These are phyloP conservation scores for Cunninghamia lanceolata DNA, from an alignment of 75 land plant species.

Conservation along the genomic window DNA sequence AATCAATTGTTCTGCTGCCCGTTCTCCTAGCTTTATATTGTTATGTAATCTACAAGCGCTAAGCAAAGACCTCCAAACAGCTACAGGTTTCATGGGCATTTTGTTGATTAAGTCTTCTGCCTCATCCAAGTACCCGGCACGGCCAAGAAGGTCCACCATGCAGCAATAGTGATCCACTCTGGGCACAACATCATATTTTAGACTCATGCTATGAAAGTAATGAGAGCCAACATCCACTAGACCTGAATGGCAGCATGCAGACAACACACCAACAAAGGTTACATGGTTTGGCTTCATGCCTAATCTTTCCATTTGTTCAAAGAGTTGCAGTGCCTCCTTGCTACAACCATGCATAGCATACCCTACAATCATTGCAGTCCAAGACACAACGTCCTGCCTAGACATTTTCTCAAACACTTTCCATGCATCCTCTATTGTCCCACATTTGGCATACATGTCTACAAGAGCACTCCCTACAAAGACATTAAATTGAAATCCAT, in stretches of 20 bases:
- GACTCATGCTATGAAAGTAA: slow-evolving; percentile 12
- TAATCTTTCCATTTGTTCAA: background rate
- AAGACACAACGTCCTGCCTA: slow-evolving; percentile 21
- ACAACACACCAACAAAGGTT: slow-evolving; percentile 20
- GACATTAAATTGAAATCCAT: slow-evolving; percentile 3
- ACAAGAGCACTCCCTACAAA: slow-evolving; percentile 25
- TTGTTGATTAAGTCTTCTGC: slow-evolving; percentile 15
- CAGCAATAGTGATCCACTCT: slow-evolving; percentile 25
- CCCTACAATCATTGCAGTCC: slow-evolving; percentile 17
- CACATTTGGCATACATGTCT: slow-evolving; percentile 23
- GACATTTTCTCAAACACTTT: slow-evolving; percentile 16
- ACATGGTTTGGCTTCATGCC: slow-evolving; percentile 18
- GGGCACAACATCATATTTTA: slow-evolving; percentile 16
- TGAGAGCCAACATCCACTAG: slow-evolving; percentile 16
- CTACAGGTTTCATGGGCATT: slow-evolving; percentile 19
- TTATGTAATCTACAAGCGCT: slow-evolving; percentile 24
- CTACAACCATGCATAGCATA: slow-evolving; percentile 8
- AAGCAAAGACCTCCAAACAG: slow-evolving; percentile 22
- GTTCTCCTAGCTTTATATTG: slow-evolving; percentile 5
- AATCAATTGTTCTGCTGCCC: slow-evolving; percentile 18
- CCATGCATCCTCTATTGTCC: slow-evolving; percentile 12
- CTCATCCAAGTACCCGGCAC: slow-evolving; percentile 18
- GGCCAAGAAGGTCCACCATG: slow-evolving; percentile 27
- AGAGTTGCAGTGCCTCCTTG: background rate
- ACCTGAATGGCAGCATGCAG: slow-evolving; percentile 29